phyloP scores from a whole-genome alignment of 2,329 filamentous ascomycete species.

The Epichloe sylvatica region DNA sequence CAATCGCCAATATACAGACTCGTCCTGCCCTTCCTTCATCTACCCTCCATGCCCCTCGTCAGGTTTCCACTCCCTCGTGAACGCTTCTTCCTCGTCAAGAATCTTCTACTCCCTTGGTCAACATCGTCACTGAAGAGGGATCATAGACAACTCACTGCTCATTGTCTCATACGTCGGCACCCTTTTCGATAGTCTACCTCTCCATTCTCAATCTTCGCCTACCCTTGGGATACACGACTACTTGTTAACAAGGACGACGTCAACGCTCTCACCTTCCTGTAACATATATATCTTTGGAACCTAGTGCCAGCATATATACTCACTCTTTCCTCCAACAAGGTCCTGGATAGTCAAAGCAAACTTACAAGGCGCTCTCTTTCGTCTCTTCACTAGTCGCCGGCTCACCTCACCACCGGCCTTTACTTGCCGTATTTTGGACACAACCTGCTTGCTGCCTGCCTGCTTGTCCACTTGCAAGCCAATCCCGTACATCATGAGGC shows the following conservation, averaged over 20 bases:
- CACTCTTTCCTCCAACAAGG: neutral
- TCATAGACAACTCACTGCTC: constrained; percentile 14
- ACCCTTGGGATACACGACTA: constrained; percentile 1
- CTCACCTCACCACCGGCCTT: neutral
- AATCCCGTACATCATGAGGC: constrained; percentile 14
- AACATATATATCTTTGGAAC: neutral
- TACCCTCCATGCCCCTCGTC: constrained; percentile 22
- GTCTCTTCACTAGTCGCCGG: neutral
- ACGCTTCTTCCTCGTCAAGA: constrained; percentile 13
- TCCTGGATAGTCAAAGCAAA: neutral
- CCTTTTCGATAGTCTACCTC: constrained; percentile 17
- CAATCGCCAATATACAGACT: neutral
- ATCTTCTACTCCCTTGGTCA: constrained; percentile 18
- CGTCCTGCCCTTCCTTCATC: constrained; percentile 20
- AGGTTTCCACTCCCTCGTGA: constrained; percentile 8
- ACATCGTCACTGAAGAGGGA: constrained; percentile 20
- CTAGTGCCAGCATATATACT: neutral
- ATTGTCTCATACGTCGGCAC: constrained; percentile 20
- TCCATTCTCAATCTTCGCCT: constrained; percentile 9
- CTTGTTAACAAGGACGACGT: constrained; percentile 6
- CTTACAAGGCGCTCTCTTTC: neutral
- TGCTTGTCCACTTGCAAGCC: neutral
- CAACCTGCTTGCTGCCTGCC: neutral
- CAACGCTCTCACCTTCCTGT: constrained; percentile 1
- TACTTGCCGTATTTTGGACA: no score